Evolutionary conservation across 768 basidiomycete genomes (phyloP), one percentile per base, ranked within the genome.

Genomic region (Suillus ampliporus): DNA sequence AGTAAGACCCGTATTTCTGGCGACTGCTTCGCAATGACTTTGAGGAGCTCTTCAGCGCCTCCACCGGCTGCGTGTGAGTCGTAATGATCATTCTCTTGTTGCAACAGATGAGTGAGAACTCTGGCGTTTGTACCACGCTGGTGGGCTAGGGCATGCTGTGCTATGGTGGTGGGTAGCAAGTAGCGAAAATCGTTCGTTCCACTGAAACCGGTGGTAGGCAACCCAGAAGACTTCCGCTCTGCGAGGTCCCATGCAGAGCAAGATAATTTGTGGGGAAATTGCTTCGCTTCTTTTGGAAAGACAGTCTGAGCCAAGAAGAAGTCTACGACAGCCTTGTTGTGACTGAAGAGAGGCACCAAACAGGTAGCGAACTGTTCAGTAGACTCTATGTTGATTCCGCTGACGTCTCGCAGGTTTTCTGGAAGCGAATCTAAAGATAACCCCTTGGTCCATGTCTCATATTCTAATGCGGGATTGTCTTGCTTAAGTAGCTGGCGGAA

Each of bases 221-320:
- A 64, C 0, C 70, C 31, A 6, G 62, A 34, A 11, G 34, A 35
- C 51, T 75, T 82, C 3, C 59, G 62, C 57, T 81, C 79, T 0
- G 81, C 83, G 43, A 86, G 69, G 72, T 86, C 86, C 86, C 85
- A 86, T 0, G 78, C 78, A 2, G 80, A 82, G 14, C 84, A 81
- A 4, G 80, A 66, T n/a, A 86, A 71, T 64, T 83, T 85, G 13
- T 65, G 59, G 1, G 77, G 77, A 63, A 84, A 87, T 31, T 83
- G 78, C 54, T 81, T 84, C 0, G 81, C 83, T 50, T 80, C 78
- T 37, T 76, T 81, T 4, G 84, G 85, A 61, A 87, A 84, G 4
- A 86, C 84, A 1, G 82, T 67, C 15, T 72, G 67, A 0, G 78
- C 67, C 17, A 86, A 72, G 68, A 74, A 87, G 66, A 86, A 86